A percentile compares a stretch with the other conserved stretches of the same genome.
Conservation (phyloP, 768 basidiomycete genomes). For the Panaeolus papilionaceus region DNA sequence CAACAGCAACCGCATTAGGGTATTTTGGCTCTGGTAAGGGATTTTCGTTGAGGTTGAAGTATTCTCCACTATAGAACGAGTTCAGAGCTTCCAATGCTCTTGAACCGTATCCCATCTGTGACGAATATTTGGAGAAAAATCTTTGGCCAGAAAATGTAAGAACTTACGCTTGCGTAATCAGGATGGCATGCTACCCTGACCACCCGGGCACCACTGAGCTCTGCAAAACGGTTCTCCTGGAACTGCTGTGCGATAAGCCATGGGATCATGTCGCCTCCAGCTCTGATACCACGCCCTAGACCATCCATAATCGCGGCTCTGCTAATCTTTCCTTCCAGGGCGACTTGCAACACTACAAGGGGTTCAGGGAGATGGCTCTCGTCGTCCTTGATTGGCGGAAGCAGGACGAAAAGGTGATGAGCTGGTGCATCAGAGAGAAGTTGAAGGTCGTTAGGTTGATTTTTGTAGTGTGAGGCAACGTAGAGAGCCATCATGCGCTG, state of each 20-base stretch:
- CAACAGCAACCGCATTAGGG: constrained; percentile 59
- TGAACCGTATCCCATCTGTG: constrained; percentile 95
- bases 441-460: constrained; percentile 98
- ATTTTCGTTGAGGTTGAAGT: constrained; percentile 84
- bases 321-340: constrained; percentile 92
- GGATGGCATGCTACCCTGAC: constrained; percentile 96
- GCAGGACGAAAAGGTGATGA: constrained; percentile 93
- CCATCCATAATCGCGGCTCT: constrained; percentile 87
- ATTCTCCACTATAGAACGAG: constrained; percentile 92
- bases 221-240: constrained; percentile 94
- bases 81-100: constrained; percentile 87
- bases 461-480: constrained; percentile 98
- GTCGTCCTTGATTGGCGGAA: constrained; percentile 91
- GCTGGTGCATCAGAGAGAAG: constrained; percentile 96
- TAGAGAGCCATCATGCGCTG: constrained; percentile 99
- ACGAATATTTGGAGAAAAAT: constrained; percentile 21
- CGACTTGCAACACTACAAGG: constrained; percentile 94
- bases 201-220: constrained; percentile 88
- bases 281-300: constrained; percentile 79
- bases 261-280: constrained; percentile 96
- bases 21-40: constrained; percentile 58
- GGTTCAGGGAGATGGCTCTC: constrained; percentile 94
- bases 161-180: constrained; percentile 86
- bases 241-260: constrained; percentile 96
- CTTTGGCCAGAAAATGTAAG: background rate